A percentile compares a stretch with the other conserved stretches of the same genome.
These are phyloP conservation scores for Aspergillus sp. DNA, from an alignment of 2,329 filamentous ascomycete species.

Conservation along the genomic window DNA sequence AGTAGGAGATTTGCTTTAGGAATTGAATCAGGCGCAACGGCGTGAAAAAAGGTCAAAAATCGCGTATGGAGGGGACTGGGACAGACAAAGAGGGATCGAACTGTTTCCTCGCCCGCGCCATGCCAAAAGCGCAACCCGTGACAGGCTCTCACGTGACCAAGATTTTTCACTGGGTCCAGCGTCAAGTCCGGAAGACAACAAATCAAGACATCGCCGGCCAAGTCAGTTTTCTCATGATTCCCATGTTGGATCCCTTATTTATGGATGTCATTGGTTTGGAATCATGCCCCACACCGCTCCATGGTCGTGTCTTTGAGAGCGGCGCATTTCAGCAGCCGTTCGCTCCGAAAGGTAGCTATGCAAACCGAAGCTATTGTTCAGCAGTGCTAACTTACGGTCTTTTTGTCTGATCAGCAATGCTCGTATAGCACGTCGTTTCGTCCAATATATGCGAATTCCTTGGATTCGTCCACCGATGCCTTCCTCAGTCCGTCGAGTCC, in stretches of 20 bases:
- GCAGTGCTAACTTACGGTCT: neutral
- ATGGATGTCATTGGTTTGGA: conserved; percentile 46
- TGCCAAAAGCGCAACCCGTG: conserved; percentile 33
- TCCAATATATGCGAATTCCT: conserved; percentile 2
- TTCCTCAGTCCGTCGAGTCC: conserved; percentile 1
- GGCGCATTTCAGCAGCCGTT: conserved; percentile 27
- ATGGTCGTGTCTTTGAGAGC: conserved; percentile 37
- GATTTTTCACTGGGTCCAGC: conserved; percentile 20
- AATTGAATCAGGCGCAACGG: conserved; percentile 2
- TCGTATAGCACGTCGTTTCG: conserved; percentile 6
- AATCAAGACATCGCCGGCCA: neutral
- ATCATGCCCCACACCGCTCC: conserved; percentile 39
- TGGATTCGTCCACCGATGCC: conserved; percentile 5
- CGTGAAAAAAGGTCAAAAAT: conserved; percentile 9
- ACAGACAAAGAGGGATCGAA: conserved; percentile 22
- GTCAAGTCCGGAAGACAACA: neutral
- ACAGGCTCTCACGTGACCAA: conserved; percentile 34
- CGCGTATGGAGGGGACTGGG: conserved; percentile 17
- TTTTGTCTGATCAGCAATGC: conserved; percentile 5
- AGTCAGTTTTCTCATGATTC: neutral
- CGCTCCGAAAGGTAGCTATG: conserved; percentile 26
- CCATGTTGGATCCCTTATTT: conserved; percentile 28
- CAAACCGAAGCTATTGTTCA: neutral
- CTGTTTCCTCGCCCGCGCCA: conserved; percentile 28
- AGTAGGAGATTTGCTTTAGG: neutral